phyloP scores from a whole-genome alignment of 164 flowering plant species.

The Tinospora cordifolia region DNA sequence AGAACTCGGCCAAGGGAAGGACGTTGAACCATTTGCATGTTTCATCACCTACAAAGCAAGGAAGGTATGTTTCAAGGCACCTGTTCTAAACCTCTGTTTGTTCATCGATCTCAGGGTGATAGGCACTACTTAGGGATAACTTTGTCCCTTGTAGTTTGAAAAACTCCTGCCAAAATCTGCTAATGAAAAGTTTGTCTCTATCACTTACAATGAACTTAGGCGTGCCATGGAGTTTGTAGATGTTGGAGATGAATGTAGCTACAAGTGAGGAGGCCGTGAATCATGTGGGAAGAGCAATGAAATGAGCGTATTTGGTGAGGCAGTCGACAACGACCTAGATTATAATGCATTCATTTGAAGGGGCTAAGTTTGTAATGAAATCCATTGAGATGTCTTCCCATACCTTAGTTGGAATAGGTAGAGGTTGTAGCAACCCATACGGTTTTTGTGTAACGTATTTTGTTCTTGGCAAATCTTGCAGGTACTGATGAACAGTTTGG shows the following conservation, averaged over 20 bases:
- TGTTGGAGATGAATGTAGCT: background rate
- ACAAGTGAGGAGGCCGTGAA: background rate
- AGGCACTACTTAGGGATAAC: background rate
- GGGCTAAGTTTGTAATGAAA: no score
- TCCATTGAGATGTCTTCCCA: no score
- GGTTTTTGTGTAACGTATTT: no score
- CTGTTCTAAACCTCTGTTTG: background rate
- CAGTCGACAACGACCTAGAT: slow-evolving; percentile 1
- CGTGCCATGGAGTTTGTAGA: background rate
- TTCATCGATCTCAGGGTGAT: background rate
- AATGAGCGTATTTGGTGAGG: background rate
- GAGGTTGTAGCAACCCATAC: no score
- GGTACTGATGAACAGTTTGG: no score
- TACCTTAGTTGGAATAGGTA: no score
- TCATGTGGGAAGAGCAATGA: background rate
- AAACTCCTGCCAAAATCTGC: no score
- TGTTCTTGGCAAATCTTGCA: no score
- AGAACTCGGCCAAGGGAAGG: slow-evolving; percentile 1
- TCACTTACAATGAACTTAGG: slow-evolving; percentile 2
- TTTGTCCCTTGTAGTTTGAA: background rate
- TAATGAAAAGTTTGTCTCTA: background rate
- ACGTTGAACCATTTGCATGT: background rate
- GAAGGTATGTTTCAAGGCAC: background rate
- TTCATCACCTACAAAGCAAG: background rate
- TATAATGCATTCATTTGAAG: no score